Evolutionary conservation across 2,329 filamentous ascomycete genomes (phyloP), one percentile per base, ranked within the genome.

Genomic region (Sporothrix inflata): DNA sequence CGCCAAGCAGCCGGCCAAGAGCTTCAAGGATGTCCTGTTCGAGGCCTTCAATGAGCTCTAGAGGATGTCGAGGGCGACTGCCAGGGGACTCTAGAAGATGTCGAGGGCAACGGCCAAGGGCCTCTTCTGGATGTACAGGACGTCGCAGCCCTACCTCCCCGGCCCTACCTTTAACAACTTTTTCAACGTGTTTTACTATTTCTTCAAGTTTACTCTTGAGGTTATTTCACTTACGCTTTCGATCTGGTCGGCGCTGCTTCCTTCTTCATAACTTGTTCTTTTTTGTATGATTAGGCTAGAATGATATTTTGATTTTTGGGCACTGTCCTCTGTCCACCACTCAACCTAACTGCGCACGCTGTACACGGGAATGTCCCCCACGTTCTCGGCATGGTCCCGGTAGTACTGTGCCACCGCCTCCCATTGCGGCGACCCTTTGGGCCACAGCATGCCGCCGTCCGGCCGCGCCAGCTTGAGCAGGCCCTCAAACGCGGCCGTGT

Each of bases 51-150:
- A n/a, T 24, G 72, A 70, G 60, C 72, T 73, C 27, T 73, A 68
- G 60, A 21, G 6, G 60, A 65, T 45, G n/a, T 42, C 21, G 3
- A 24, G 5, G 38, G 60, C 21, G 11, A 9, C n/a, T n/a, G n/a
- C n/a, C n/a, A n/a, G n/a, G n/a, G n/a, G n/a, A n/a, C 72, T 73
- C 27, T 73, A 68, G 60, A 21, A 2, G 60, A 65, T 45, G n/a
- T 42, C 21, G 3, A 24, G 5, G 38, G 60, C 21, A n/a, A n/a
- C n/a, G 2, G 21, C 14, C 11, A 11, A 2, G 21, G 6, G 2
- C 8, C 2, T 12, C 38, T 40, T 24, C 49, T 4, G 34, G 47
- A 34, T 40, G 55, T 27, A 45, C 60, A 65, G 21, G 24, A 27
- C 27, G 60, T 11, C 19, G 9, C 40, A 42, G n/a, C 57, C 57